A percentile compares a stretch with the other conserved stretches of the same genome.
These are phyloP conservation scores for Gremmenia infestans DNA, from an alignment of 2,329 filamentous ascomycete genomes.

Conservation along the genomic window DNA sequence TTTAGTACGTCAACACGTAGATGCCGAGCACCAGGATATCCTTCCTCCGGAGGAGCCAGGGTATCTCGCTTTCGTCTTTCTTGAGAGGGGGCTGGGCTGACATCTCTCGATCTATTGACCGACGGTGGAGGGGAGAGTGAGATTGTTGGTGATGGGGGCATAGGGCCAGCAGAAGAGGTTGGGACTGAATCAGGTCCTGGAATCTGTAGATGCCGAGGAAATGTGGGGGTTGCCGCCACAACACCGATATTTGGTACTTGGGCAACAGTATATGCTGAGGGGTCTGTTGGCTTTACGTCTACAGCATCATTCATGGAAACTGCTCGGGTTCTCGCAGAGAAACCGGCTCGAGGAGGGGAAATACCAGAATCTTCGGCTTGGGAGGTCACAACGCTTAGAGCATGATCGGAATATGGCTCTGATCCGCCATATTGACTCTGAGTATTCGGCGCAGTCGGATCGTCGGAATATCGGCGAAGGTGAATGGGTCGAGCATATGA, in stretches of 20 bases:
- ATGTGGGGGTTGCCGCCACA: slow-evolving; percentile 36
- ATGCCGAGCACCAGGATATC: slow-evolving; percentile 32
- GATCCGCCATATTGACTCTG: slow-evolving; percentile 32
- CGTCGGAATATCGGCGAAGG: slow-evolving; percentile 64
- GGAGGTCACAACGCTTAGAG: slow-evolving; percentile 37
- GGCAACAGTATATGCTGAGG: slow-evolving; percentile 24
- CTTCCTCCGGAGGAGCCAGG: slow-evolving; percentile 38
- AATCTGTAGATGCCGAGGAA: slow-evolving; percentile 30
- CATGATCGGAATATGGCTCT: slow-evolving; percentile 30
- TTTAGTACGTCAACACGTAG: slow-evolving; percentile 29
- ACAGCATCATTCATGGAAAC: slow-evolving; percentile 30
- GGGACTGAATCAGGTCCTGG: slow-evolving; percentile 13
- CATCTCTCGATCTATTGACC: slow-evolving; percentile 20
- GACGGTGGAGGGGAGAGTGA: slow-evolving; percentile 27
- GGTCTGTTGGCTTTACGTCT: slow-evolving; percentile 12
- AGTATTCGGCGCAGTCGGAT: slow-evolving; percentile 28
- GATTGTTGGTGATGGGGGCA: slow-evolving; percentile 35
- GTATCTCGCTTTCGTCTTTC: slow-evolving; percentile 32
- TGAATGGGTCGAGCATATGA: slow-evolving; percentile 66
- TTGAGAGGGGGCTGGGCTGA: slow-evolving; percentile 29
- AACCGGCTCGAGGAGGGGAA: slow-evolving; percentile 11
- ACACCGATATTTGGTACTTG: slow-evolving; percentile 29
- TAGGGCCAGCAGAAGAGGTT: slow-evolving; percentile 23
- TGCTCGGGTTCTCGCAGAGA: slow-evolving; percentile 22
- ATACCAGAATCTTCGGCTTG: slow-evolving; percentile 28